Conservation (phyloP, 495 filamentous ascomycete species). For the Cudoniella acicularis region DNA sequence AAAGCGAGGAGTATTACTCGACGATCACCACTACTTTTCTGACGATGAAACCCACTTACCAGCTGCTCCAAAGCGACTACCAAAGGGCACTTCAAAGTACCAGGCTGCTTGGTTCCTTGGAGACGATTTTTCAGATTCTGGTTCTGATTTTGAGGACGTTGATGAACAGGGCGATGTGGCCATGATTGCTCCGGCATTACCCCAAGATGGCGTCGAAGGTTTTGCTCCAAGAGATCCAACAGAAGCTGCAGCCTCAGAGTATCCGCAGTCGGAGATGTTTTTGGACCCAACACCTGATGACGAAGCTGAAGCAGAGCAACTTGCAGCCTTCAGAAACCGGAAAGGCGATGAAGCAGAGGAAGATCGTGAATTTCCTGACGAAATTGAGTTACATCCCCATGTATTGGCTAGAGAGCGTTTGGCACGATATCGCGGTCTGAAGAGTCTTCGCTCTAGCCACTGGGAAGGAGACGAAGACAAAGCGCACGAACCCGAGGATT, state of each 20-base stretch:
- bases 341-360: constrained; percentile 78
- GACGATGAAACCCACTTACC: constrained; percentile 74
- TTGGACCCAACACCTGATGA: constrained; percentile 82
- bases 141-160: constrained; percentile 73
- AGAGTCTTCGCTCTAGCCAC: constrained; percentile 76
- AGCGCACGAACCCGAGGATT: constrained; percentile 82
- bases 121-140: constrained; percentile 75
- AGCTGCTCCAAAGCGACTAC: constrained; percentile 65
- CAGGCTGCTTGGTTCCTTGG: constrained; percentile 88
- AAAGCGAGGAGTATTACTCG: constrained; percentile 78
- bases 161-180: constrained; percentile 49
- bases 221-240: constrained; percentile 64
- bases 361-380: constrained; percentile 93
- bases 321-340: constrained; percentile 73
- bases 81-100: constrained; percentile 88
- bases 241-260: constrained; percentile 78
- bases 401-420: constrained; percentile 82
- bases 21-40: constrained; percentile 97
- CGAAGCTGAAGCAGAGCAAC: constrained; percentile 64
- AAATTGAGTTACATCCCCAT: constrained; percentile 89
- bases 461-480: constrained; percentile 89
- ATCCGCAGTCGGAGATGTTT: constrained; percentile 87
- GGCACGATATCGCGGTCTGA: constrained; percentile 81
- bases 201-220: constrained; percentile 78
- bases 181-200: constrained; percentile 43